A percentile compares a stretch with the other conserved stretches of the same genome.
These are phyloP conservation scores for Stylonectria norvegica DNA, from an alignment of 2,329 filamentous ascomycete genomes.

Conservation along the genomic window DNA sequence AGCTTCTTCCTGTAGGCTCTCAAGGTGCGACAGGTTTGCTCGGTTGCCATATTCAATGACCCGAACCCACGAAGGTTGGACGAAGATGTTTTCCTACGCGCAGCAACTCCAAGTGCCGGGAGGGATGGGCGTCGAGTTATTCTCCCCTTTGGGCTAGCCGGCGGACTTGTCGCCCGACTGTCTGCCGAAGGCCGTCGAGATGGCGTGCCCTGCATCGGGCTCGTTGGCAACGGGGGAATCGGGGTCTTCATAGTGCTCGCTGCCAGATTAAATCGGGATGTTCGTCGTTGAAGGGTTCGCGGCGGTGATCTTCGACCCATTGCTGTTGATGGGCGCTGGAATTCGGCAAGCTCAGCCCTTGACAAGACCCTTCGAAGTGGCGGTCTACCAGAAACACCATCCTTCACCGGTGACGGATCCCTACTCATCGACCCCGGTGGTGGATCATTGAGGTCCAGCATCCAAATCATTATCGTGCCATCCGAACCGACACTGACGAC, in stretches of 20 bases:
- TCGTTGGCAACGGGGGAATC: conserved; percentile 36
- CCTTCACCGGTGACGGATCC: conserved; percentile 54
- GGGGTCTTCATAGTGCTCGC: conserved; percentile 38
- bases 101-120: conserved; percentile 43
- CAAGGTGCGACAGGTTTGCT: conserved; percentile 61
- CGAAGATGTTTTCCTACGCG: conserved; percentile 48
- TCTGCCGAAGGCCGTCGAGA: conserved; percentile 46
- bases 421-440: conserved; percentile 41
- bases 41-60: conserved; percentile 59
- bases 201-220: conserved; percentile 44
- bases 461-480: conserved; percentile 81
- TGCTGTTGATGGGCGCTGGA: conserved; percentile 53
- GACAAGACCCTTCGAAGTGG: conserved; percentile 84
- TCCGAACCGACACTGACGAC: conserved; percentile 75
- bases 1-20: conserved; percentile 63
- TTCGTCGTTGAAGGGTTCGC: conserved; percentile 50
- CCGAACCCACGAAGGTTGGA: conserved; percentile 50
- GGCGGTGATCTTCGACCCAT: conserved; percentile 54
- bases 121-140: conserved; percentile 52
- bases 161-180: conserved; percentile 46
- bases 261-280: conserved; percentile 49
- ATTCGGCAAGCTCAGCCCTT: conserved; percentile 80
- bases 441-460: conserved; percentile 49
- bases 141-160: conserved; percentile 47
- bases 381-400: conserved; percentile 55